Evolutionary conservation across 176 grass and related monocot genomes (phyloP).

Genomic region (Aegilops longissima): DNA sequence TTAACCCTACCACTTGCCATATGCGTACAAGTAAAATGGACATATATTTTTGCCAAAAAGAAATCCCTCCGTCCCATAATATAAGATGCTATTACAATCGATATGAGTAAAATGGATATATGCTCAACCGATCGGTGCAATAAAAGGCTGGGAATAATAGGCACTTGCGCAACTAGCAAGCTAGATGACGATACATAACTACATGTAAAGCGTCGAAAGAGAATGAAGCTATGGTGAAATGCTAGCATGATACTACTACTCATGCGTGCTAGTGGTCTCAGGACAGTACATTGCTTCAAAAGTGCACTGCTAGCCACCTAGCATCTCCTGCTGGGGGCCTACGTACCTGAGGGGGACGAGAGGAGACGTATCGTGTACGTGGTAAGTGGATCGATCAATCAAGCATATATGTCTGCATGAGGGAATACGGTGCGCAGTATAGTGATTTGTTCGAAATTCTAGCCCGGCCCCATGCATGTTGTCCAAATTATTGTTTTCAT

Average conservation of each 20-base stretch:
- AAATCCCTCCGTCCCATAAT: too few relatives aligned
- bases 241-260: conserved; percentile 9
- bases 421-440: conserved; percentile 21
- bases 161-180: neutral
- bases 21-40: too few relatives aligned
- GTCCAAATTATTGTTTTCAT: conserved; percentile 15
- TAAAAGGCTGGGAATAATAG: neutral
- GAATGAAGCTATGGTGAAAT: neutral
- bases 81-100: too few relatives aligned
- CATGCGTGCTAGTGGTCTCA: neutral
- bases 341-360: neutral
- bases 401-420: conserved; percentile 31
- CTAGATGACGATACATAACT: neutral
- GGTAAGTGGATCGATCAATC: neutral
- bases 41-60: too few relatives aligned
- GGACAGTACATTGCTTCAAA: conserved; percentile 13
- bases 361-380: conserved; percentile 23
- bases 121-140: neutral
- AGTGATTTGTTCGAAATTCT: conserved; percentile 1
- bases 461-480: neutral
- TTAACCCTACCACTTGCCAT: too few relatives aligned
- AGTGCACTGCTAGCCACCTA: neutral
- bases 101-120: neutral
- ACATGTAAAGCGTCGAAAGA: neutral
- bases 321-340: conserved; percentile 28